Evolutionary conservation across 768 basidiomycete genomes (phyloP).

Genomic region (Amanita subjunquillea): DNA sequence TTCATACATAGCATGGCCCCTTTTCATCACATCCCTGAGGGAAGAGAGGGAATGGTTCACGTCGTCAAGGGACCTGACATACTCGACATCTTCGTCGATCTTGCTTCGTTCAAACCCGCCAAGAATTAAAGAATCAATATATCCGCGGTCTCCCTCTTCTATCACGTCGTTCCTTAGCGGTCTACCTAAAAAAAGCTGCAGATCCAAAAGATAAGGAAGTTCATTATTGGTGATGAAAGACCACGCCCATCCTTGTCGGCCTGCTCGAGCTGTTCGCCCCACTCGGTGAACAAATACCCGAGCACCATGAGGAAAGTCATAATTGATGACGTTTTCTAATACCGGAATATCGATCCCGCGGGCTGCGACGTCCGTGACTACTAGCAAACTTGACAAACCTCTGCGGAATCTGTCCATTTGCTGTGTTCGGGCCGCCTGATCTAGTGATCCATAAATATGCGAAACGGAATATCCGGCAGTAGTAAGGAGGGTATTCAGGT

Average conservation of each 20-base stretch:
- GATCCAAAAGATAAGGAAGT: constrained; percentile 82
- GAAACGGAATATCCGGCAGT: constrained; percentile 84
- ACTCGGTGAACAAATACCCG: constrained; percentile 95
- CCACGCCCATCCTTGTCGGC: constrained; percentile 94
- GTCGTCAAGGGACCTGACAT: constrained; percentile 55
- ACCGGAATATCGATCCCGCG: constrained; percentile 97
- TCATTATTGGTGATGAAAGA: constrained; percentile 83
- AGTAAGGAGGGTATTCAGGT: constrained; percentile 67
- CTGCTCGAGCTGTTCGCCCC: constrained; percentile 92
- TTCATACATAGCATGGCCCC: constrained; percentile 91
- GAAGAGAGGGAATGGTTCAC: constrained; percentile 52
- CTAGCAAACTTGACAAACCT: constrained; percentile 71
- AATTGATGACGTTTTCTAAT: constrained; percentile 94
- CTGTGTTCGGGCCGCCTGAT: constrained; percentile 78
- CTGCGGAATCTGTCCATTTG: constrained; percentile 90
- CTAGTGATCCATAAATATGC: constrained; percentile 92
- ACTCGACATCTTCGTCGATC: constrained; percentile 81
- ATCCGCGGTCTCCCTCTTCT: constrained; percentile 45
- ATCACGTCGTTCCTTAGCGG: constrained; percentile 51
- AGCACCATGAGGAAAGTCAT: constrained; percentile 93
- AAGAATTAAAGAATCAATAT: constrained; percentile 65
- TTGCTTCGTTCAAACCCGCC: constrained; percentile 74
- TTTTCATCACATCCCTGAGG: constrained; percentile 73
- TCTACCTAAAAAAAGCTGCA: constrained; percentile 85
- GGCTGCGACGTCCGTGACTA: constrained; percentile 97